phyloP scores from a whole-genome alignment of 1,139 yeast genomes.

The Hansenula anomala region DNA sequence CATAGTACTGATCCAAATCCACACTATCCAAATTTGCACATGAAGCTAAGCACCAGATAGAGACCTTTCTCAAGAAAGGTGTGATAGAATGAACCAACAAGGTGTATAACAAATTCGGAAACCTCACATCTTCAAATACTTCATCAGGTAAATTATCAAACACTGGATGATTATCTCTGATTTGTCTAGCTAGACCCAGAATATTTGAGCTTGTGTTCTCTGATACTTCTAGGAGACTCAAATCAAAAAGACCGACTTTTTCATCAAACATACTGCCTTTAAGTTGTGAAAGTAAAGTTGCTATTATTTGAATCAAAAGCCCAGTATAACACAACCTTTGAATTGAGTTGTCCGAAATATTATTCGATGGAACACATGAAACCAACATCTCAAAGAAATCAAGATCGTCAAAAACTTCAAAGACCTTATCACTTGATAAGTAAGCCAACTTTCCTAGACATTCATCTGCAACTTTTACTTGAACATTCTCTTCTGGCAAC shows the following conservation, averaged over 20 bases:
- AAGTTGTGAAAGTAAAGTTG: conserved; percentile 17
- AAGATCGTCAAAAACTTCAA: conserved; percentile 30
- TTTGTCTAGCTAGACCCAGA: conserved; percentile 7
- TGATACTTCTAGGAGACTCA: conserved; percentile 7
- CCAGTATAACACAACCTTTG: conserved; percentile 36
- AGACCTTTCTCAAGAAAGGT: conserved; percentile 65
- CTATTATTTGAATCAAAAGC: conserved; percentile 19
- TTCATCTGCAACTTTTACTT: conserved; percentile 16
- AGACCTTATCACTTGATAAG: conserved; percentile 26
- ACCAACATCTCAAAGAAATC: conserved; percentile 54
- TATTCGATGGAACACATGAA: conserved; percentile 35
- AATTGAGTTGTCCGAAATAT: conserved; percentile 33
- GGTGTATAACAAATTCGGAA: conserved; percentile 38
- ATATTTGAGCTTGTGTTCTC: conserved; percentile 5
- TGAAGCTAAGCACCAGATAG: conserved; percentile 53
- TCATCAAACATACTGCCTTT: conserved; percentile 10
- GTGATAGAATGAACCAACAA: conserved; percentile 53
- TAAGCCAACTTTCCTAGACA: conserved; percentile 32
- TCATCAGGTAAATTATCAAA: conserved; percentile 20
- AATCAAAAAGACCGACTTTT: conserved; percentile 12
- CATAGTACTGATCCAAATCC: conserved; percentile 19
- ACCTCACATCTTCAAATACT: conserved; percentile 18
- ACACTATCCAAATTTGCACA: conserved; percentile 51
- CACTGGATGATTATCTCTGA: conserved; percentile 22
- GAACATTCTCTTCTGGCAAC: no score